Evolutionary conservation across 345 rosid genomes (phyloP).

Genomic region (Populus alba): DNA sequence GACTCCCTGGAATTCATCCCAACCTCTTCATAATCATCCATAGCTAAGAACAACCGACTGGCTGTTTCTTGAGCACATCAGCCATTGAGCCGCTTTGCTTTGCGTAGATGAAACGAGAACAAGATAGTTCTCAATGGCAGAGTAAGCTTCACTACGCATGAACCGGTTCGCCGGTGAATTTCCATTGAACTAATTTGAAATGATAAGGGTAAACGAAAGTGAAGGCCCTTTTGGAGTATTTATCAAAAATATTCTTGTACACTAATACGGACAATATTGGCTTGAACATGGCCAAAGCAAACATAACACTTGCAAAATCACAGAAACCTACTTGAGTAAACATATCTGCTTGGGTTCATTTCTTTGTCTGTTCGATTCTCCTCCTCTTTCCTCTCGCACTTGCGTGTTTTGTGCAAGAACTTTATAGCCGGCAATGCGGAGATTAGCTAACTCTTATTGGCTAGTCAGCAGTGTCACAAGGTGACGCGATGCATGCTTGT

Average conservation of each 20-base stretch:
- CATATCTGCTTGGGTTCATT: background rate
- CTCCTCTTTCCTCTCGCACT: background rate
- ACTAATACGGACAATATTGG: background rate
- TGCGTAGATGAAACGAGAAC: background rate
- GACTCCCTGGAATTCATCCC: background rate
- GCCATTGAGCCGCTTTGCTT: slow-evolving; percentile 9
- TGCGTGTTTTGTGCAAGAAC: background rate
- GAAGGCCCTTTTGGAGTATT: background rate
- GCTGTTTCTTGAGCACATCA: background rate
- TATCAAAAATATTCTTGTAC: background rate
- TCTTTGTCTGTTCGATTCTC: background rate
- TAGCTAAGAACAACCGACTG: slow-evolving; percentile 3
- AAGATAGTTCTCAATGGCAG: background rate
- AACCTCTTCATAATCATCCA: slow-evolving; percentile 1
- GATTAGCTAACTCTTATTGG: background rate
- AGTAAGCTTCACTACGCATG: slow-evolving; percentile 7
- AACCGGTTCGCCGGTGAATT: slow-evolving; percentile 1
- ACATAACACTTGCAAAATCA: background rate
- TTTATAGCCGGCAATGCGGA: background rate
- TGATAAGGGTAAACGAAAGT: slow-evolving; percentile 2
- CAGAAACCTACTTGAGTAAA: background rate
- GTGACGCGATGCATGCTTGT: too few relatives aligned
- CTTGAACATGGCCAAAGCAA: background rate
- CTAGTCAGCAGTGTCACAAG: background rate
- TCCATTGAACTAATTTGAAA: slow-evolving; percentile 7